Base-by-base conservation (phyloP, 768 basidiomycete genomes). In the Xanthoconium purpureum region DNA sequence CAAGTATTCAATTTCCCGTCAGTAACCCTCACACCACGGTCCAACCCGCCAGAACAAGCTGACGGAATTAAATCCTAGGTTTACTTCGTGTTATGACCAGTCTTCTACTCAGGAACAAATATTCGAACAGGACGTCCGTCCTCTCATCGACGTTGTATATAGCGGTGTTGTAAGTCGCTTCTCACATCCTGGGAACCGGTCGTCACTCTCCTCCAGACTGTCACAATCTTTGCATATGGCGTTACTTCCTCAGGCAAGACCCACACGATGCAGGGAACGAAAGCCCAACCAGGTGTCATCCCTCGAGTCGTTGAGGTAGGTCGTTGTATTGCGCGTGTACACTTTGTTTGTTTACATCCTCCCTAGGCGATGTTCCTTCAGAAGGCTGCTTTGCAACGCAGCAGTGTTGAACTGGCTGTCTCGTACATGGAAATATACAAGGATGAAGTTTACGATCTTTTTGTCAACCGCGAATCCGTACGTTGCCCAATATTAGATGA, bases 371-470 rank as follows among this genome's bases (percentile, higher is more conserved):
- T 89, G 69, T 86, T 87, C 65, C 75, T 78, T 50, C 78, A 78
- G 65, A 78, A 77, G 63, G 61, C 69, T 47, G 48, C 68, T 20
- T 65, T 78, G 43, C 65, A 72, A 44, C 66, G 74, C 45, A 75
- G 78, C 42, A 69, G 77, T 37, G 77, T 84, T 6, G 75, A 78
- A 2, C 72, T 86, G 24, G 65, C 77, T 6, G 75, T 89, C 14
- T 88, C 88, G 1, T 94, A 94, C 59, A 89, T 91, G 83, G 92
- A 95, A 69, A 91, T 95, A 51, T 91, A 94, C 73, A 91, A 90
- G 66, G 92, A 95, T 65, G 93, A 95, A 59, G 88, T 89, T 4
- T 94, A 90, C 64, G 93, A 94, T 67, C 79, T 96, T 28, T 79
- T 95, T 4, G 89, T 89, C 1, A 76, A 80, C 50, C 77, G 88